Evolutionary conservation across 805 yeast species (phyloP).

Genomic region (Starmerella ratchasimensis): DNA sequence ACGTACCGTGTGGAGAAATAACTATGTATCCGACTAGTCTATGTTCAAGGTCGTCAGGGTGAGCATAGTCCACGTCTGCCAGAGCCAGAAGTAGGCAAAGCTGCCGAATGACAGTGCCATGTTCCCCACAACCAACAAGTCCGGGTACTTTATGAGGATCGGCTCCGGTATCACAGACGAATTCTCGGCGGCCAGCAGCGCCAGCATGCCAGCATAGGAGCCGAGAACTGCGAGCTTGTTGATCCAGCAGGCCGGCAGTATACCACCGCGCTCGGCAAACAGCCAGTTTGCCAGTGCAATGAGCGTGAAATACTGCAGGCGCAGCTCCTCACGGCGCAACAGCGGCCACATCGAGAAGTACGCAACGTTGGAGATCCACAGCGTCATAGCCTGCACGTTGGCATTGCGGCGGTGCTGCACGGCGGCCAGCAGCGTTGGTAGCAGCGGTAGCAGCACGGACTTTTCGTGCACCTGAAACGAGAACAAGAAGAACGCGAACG

Average conservation of each 20-base stretch:
- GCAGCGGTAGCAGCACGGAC: constrained; percentile 70
- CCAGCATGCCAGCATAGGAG: constrained; percentile 40
- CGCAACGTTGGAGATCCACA: constrained; percentile 79
- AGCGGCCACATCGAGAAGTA: constrained; percentile 82
- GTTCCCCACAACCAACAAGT: constrained; percentile 72
- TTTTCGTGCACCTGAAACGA: constrained; percentile 96
- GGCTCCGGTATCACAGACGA: constrained; percentile 35
- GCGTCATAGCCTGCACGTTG: constrained; percentile 53
- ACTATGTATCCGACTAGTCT: background rate
- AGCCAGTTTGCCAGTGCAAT: constrained; percentile 64
- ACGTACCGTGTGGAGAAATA: background rate
- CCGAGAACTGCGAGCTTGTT: constrained; percentile 39
- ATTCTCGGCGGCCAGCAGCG: constrained; percentile 43
- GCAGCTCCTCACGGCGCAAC: constrained; percentile 58
- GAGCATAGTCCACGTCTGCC: constrained; percentile 34
- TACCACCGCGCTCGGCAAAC: background rate
- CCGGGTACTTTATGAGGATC: constrained; percentile 43
- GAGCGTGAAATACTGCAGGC: constrained; percentile 55
- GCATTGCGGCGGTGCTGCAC: constrained; percentile 40
- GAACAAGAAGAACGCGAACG: constrained; percentile 79
- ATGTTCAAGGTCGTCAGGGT: constrained; percentile 3
- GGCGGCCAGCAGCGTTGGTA: constrained; percentile 54
- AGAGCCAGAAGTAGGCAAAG: constrained; percentile 64
- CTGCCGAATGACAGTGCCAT: constrained; percentile 61
- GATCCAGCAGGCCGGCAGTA: constrained; percentile 37